These are phyloP conservation scores for Malus hybrid DNA, from an alignment of 331 rosid species.

Conservation along the genomic window DNA sequence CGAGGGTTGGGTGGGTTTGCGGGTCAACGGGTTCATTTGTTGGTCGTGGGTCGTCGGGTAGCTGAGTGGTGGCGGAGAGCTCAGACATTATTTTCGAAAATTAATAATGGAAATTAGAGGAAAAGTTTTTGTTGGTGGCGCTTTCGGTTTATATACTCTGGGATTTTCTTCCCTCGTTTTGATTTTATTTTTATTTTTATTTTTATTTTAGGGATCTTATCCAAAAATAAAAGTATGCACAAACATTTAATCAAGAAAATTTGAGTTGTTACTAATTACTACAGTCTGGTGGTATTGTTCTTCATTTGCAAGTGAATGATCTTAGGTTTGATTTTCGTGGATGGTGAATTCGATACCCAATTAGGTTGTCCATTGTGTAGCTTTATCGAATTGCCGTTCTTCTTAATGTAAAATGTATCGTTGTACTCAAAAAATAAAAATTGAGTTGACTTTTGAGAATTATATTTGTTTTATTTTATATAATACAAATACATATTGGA, in stretches of 20 bases:
- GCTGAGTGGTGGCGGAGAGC: not conserved
- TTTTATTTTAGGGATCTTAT: not conserved
- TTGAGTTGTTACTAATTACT: not conserved
- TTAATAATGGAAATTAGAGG: not conserved
- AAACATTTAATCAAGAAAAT: not conserved
- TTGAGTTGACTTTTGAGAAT: too few species aligned
- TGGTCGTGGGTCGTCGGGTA: not conserved
- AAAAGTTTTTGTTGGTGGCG: not conserved
- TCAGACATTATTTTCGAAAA: not conserved
- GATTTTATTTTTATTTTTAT: not conserved
- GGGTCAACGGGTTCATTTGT: not conserved
- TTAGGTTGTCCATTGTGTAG: too few species aligned
- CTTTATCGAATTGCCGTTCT: accelerated
- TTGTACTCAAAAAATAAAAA: too few species aligned
- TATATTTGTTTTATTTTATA: too few species aligned
- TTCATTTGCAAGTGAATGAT: too few species aligned
- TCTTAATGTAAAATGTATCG: too few species aligned
- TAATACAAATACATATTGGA: too few species aligned
- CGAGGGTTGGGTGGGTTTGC: not conserved
- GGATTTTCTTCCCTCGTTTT: not conserved
- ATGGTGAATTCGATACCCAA: accelerated
- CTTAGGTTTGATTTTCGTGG: accelerated
- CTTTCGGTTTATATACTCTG: not conserved
- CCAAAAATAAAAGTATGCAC: not conserved
- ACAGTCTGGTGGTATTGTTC: accelerated